phyloP scores from a whole-genome alignment of 2,329 filamentous ascomycete species.

The Xylariales sp. region DNA sequence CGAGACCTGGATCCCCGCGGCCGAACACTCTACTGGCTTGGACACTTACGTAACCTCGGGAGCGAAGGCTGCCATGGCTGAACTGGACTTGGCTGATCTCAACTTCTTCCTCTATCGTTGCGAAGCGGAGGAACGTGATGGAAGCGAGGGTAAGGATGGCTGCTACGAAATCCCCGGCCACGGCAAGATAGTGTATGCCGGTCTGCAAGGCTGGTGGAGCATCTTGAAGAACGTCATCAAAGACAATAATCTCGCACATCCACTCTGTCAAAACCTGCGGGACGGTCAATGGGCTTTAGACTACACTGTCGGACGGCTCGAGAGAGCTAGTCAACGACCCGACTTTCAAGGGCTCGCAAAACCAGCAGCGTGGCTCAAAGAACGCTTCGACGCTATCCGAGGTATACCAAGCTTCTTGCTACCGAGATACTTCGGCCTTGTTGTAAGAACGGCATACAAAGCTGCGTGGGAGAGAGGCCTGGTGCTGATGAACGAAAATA shows the following conservation, averaged over 20 bases:
- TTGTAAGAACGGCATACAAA: constrained; percentile 81
- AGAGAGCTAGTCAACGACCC: constrained; percentile 61
- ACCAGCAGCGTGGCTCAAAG: constrained; percentile 72
- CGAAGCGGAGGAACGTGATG: constrained; percentile 80
- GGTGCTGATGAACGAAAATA: constrained; percentile 71
- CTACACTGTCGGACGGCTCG: constrained; percentile 74
- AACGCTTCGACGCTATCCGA: constrained; percentile 81
- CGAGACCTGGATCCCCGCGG: constrained; percentile 89
- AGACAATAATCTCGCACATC: constrained; percentile 88
- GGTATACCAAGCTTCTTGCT: constrained; percentile 83
- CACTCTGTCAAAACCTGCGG: constrained; percentile 87
- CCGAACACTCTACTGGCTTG: constrained; percentile 76
- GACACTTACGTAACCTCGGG: constrained; percentile 84
- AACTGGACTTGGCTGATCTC: constrained; percentile 73
- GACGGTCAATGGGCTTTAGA: constrained; percentile 90
- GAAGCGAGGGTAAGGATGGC: constrained; percentile 76
- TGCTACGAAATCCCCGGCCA: constrained; percentile 81
- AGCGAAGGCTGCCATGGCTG: constrained; percentile 70
- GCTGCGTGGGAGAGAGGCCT: constrained; percentile 76
- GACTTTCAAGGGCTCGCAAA: constrained; percentile 59
- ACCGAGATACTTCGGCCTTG: constrained; percentile 87
- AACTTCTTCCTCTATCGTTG: constrained; percentile 91
- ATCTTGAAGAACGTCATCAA: constrained; percentile 77
- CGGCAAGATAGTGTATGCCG: constrained; percentile 86
- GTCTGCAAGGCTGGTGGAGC: constrained; percentile 99